A percentile compares a stretch with the other conserved stretches of the same genome.
phyloP scores from a whole-genome alignment of 495 filamentous ascomycete genomes.

The Annulohypoxylon maeteangense region DNA sequence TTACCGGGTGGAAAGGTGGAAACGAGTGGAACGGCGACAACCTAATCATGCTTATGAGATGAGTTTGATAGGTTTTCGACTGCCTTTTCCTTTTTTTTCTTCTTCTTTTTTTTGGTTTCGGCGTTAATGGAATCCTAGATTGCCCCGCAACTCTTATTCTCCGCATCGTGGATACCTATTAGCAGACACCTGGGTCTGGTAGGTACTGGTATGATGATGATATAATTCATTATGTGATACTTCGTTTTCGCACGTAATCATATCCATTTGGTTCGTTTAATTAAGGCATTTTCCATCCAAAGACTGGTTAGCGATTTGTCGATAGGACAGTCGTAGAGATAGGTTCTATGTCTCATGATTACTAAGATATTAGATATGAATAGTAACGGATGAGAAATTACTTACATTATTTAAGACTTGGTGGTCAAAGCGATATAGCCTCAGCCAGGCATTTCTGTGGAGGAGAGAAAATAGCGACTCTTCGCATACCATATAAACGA shows the following conservation, averaged over 20 bases:
- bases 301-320: too few species aligned
- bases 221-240: neutral
- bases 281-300: neutral
- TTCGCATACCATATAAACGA: neutral
- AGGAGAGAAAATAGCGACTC: neutral
- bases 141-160: neutral
- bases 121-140: slow-evolving; percentile 4
- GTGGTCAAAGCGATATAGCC: too few species aligned
- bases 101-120: slow-evolving; percentile 17
- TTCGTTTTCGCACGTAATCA: neutral
- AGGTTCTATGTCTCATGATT: too few species aligned
- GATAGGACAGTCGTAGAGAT: neutral
- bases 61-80: slow-evolving; percentile 1
- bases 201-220: neutral
- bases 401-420: neutral
- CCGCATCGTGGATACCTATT: neutral
- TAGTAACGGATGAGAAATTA: neutral
- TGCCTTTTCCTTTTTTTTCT: too few species aligned
- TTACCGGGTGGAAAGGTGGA: neutral
- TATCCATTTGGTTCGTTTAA: neutral
- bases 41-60: slow-evolving; percentile 12
- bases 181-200: neutral
- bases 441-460: neutral
- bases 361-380: too few species aligned
- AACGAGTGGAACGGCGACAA: slow-evolving; percentile 20